phyloP scores from a whole-genome alignment of 208 protist species.

The Acanthamoeba culbertsoni region DNA sequence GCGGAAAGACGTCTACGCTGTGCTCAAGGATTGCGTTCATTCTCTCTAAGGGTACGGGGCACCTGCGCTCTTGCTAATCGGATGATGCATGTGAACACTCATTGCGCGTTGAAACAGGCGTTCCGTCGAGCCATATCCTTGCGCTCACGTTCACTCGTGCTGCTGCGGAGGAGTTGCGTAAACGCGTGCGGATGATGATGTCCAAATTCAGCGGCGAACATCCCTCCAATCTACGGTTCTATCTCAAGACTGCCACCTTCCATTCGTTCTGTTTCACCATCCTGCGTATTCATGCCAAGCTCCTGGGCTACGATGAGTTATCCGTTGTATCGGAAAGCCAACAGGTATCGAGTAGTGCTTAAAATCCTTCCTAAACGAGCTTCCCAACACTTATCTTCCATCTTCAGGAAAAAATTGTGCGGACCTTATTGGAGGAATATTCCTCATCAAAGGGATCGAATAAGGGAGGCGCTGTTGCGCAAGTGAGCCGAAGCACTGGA shows the following conservation, averaged over 20 bases:
- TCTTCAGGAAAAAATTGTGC: background rate
- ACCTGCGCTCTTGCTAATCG: background rate
- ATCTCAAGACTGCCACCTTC: background rate
- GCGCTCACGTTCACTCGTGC: constrained; percentile 31
- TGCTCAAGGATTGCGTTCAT: background rate
- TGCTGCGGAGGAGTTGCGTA: background rate
- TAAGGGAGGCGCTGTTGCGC: background rate
- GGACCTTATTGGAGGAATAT: background rate
- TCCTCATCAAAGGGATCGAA: background rate
- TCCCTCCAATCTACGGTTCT: background rate
- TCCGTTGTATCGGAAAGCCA: background rate
- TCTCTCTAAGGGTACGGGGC: background rate
- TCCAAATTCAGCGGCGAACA: background rate
- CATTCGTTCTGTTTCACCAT: constrained; percentile 10
- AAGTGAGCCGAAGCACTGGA: background rate
- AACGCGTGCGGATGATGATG: background rate
- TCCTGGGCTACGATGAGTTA: background rate
- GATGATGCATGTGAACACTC: too few species aligned
- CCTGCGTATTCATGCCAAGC: background rate
- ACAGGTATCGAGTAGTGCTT: background rate
- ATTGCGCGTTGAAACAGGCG: background rate
- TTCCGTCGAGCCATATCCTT: background rate
- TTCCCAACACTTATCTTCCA: background rate
- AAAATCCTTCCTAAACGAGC: background rate
- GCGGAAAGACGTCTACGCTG: constrained; percentile 1